These are phyloP conservation scores for Fusarium hainanense DNA, from an alignment of 2,329 filamentous ascomycete genomes.

Conservation along the genomic window DNA sequence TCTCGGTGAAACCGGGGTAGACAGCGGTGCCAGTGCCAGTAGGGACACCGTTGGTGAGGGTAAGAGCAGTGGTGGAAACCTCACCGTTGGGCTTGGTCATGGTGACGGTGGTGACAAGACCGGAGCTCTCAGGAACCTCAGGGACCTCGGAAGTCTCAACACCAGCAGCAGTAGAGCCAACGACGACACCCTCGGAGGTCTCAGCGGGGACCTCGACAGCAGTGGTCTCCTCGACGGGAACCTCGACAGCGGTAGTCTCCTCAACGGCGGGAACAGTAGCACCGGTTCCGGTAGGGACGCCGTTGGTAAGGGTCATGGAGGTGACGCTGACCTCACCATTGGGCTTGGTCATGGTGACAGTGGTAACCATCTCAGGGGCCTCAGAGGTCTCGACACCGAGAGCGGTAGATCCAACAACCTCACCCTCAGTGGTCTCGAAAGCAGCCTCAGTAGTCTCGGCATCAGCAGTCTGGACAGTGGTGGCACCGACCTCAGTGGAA, in stretches of 20 bases:
- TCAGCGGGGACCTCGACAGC: constrained; percentile 35
- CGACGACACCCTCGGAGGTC: constrained; percentile 14
- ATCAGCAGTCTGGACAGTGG: constrained; percentile 22
- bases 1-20: constrained; percentile 10
- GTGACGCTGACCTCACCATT: constrained; percentile 31
- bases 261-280: constrained; percentile 32
- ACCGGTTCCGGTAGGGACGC: constrained; percentile 12
- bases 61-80: constrained; percentile 24
- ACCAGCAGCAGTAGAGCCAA: constrained; percentile 16
- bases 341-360: constrained; percentile 35
- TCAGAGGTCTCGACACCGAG: constrained; percentile 32
- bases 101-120: constrained; percentile 26
- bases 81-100: constrained; percentile 38
- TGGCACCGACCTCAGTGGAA: constrained; percentile 17
- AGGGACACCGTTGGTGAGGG: constrained; percentile 26
- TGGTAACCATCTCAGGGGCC: constrained; percentile 19
- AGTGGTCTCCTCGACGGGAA: constrained; percentile 28
- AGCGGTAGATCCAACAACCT: constrained; percentile 19
- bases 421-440: constrained; percentile 17
- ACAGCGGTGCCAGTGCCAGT: constrained; percentile 30
- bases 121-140: constrained; percentile 9
- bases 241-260: no score
- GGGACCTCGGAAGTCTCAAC: constrained; percentile 24
- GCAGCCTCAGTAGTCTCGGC: constrained; percentile 22
- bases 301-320: constrained; percentile 25